Evolutionary conservation across 2,329 filamentous ascomycete species (phyloP).

Genomic region (Niveomyces coronatus): DNA sequence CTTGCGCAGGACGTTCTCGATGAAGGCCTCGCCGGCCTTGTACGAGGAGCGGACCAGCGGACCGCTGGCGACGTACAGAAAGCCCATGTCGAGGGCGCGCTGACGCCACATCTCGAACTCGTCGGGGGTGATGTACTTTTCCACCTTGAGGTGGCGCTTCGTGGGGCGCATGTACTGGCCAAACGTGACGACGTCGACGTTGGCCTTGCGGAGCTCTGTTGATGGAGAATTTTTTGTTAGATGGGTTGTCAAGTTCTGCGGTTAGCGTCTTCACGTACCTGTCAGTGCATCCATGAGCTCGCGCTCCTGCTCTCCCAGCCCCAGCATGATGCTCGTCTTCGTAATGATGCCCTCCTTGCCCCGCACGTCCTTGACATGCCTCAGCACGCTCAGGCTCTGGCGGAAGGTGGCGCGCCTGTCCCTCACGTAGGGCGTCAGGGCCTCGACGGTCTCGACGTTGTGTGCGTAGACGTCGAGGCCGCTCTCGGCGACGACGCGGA

Average conservation of each 20-base stretch:
- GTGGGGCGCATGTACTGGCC: constrained; percentile 99
- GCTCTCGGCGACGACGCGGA: constrained; percentile 69
- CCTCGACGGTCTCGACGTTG: constrained; percentile 93
- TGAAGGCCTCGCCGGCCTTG: constrained; percentile 97
- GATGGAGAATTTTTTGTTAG: no score
- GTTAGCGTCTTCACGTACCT: no score
- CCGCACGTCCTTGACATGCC: constrained; percentile 68
- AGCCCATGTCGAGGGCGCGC: constrained; percentile 86
- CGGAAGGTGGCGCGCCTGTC: constrained; percentile 84
- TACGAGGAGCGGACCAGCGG: constrained; percentile 91
- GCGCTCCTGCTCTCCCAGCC: constrained; percentile 81
- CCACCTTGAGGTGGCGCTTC: constrained; percentile 93
- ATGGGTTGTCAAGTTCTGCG: constrained; percentile 1
- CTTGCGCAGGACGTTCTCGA: constrained; percentile 95
- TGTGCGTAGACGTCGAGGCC: constrained; percentile 95
- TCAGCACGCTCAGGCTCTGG: constrained; percentile 71
- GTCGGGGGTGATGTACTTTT: constrained; percentile 86
- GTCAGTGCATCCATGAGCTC: constrained; percentile 71
- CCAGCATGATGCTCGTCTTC: constrained; percentile 98
- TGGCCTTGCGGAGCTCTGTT: constrained; percentile 64
- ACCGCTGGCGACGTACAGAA: constrained; percentile 91
- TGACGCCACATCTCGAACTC: constrained; percentile 87
- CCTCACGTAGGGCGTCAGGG: constrained; percentile 76
- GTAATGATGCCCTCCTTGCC: constrained; percentile 68
- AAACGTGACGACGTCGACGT: constrained; percentile 94